Conservation (phyloP, 2,329 filamentous ascomycete species). For the Claviceps africana region DNA sequence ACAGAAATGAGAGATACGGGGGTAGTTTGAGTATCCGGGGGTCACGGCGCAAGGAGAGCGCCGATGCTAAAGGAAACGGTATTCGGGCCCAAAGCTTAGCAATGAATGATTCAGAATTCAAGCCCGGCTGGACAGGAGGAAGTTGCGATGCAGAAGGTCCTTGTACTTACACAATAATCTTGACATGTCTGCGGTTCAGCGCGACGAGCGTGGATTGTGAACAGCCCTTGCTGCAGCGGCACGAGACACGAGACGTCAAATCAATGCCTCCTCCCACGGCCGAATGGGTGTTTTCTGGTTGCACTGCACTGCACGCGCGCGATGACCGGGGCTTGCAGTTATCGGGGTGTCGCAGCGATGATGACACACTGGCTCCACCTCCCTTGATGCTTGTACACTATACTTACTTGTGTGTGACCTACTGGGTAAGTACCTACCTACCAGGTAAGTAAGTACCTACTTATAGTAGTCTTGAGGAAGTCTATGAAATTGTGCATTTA, state of each 20-base stretch:
- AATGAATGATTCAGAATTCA: neutral
- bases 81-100: neutral
- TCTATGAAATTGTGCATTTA: too few species aligned
- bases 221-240: neutral
- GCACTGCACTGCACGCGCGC: neutral
- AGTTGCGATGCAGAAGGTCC: neutral
- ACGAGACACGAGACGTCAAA: neutral
- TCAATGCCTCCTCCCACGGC: neutral
- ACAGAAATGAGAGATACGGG: slow-evolving; percentile 74
- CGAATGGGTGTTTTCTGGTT: neutral
- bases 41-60: slow-evolving; percentile 62
- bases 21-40: slow-evolving; percentile 71
- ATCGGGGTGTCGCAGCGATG: neutral
- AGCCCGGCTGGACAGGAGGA: neutral
- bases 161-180: slow-evolving; percentile 35
- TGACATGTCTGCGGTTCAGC: slow-evolving; percentile 27
- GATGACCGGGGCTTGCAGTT: neutral
- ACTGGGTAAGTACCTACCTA: too few species aligned
- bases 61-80: slow-evolving; percentile 30
- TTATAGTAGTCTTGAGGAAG: too few species aligned
- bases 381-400: too few species aligned
- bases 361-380: neutral
- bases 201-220: neutral
- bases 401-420: too few species aligned
- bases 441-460: too few species aligned